Evolutionary conservation across 2,329 filamentous ascomycete species (phyloP).

Genomic region (Colletotrichum karsti): DNA sequence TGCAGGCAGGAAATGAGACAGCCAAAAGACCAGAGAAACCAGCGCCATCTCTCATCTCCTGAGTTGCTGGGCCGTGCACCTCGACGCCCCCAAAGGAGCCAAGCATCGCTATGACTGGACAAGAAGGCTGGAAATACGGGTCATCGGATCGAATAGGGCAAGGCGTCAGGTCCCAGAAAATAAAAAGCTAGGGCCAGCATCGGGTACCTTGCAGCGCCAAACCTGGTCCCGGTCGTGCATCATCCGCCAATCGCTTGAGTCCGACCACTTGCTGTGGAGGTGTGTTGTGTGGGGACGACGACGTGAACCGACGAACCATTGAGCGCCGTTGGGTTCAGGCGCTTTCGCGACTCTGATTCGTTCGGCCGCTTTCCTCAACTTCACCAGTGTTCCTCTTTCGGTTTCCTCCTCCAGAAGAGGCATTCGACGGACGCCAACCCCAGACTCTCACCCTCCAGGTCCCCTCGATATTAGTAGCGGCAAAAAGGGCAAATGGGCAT

Average conservation of each 20-base stretch:
- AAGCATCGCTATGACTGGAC: constrained; percentile 6
- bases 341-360: constrained; percentile 18
- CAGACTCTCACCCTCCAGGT: neutral
- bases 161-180: neutral
- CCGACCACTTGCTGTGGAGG: neutral
- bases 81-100: neutral
- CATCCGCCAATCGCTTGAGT: constrained; percentile 20
- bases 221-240: constrained; percentile 20
- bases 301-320: constrained; percentile 27
- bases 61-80: no score
- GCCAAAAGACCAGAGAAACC: no score
- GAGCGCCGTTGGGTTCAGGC: constrained; percentile 22
- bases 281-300: no score
- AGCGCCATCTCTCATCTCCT: neutral
- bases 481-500: constrained; percentile 6
- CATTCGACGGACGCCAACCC: no score
- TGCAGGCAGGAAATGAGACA: constrained; percentile 23
- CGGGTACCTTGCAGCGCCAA: constrained; percentile 29
- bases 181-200: neutral
- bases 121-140: neutral
- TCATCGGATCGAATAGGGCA: neutral
- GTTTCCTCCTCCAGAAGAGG: no score
- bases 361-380: neutral
- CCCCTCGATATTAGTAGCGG: neutral
- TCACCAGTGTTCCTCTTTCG: neutral